phyloP scores from a whole-genome alignment of 108 stramenopile genomes.

The Cyclotella kingstonii region DNA sequence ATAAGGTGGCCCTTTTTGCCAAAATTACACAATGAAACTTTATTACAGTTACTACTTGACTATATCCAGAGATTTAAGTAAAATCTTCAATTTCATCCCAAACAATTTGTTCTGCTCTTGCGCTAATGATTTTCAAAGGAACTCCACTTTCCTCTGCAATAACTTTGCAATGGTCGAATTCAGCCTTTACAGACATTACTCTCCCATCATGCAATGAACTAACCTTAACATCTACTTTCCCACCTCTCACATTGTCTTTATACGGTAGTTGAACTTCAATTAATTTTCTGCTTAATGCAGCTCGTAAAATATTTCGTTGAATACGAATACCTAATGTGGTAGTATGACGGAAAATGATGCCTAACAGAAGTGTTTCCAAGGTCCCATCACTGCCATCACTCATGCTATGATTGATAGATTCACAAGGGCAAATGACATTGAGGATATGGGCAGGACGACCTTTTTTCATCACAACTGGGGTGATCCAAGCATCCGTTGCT shows the following conservation, averaged over 20 bases:
- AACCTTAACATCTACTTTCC: conserved; percentile 71
- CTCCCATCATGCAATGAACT: conserved; percentile 60
- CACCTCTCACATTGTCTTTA: conserved; percentile 41
- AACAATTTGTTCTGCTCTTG: conserved; percentile 42
- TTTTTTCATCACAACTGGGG: conserved; percentile 95
- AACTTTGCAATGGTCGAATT: conserved; percentile 87
- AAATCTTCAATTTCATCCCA: conserved; percentile 16
- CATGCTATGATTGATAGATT: conserved; percentile 9
- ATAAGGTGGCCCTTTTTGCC: too few relatives aligned
- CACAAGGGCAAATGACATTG: conserved; percentile 66
- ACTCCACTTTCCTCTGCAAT: conserved; percentile 60
- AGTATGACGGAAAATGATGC: conserved; percentile 79
- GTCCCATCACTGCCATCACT: conserved; percentile 8
- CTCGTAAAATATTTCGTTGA: conserved; percentile 63
- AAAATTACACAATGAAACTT: neutral
- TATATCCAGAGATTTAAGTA: conserved; percentile 2
- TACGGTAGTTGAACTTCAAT: conserved; percentile 56
- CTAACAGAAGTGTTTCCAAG: conserved; percentile 40
- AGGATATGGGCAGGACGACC: conserved; percentile 82
- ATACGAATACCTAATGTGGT: conserved; percentile 89
- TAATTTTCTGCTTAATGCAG: conserved; percentile 63
- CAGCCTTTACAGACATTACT: conserved; percentile 78
- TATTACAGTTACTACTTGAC: conserved; percentile 18
- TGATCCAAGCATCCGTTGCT: conserved; percentile 86
- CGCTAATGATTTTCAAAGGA: conserved; percentile 62